A percentile compares a stretch with the other conserved stretches of the same genome.
Conservation (phyloP, 441 rosid genomes). For the Hura crepitans region DNA sequence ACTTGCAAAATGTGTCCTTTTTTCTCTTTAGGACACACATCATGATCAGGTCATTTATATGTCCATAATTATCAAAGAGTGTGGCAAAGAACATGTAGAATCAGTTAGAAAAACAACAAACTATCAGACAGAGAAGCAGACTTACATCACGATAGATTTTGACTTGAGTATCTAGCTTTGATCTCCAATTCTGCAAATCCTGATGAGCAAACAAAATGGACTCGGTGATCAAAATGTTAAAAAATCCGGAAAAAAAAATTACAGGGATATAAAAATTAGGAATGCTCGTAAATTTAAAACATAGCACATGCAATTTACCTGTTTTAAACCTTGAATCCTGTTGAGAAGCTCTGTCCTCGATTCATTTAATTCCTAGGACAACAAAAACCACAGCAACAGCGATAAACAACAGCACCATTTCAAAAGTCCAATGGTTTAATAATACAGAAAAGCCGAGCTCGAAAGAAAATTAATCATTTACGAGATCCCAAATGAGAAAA, state of each 20-base stretch:
- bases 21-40: not conserved
- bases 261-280: not conserved
- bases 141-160: slow-evolving; percentile 73
- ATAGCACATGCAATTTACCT: slow-evolving; percentile 35
- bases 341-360: slow-evolving; percentile 73
- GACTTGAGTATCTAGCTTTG: slow-evolving; percentile 86
- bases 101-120: not conserved
- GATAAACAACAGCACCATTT: not conserved
- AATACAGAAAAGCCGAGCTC: not conserved
- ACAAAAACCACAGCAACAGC: not conserved
- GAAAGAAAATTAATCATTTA: too few relatives aligned
- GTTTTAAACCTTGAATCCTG: slow-evolving; percentile 82
- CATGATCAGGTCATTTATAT: not conserved
- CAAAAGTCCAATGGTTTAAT: not conserved
- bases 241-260: not conserved
- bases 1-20: not conserved
- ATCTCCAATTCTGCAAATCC: slow-evolving; percentile 97
- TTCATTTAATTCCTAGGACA: slow-evolving; percentile 67
- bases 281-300: not conserved
- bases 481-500: too few relatives aligned
- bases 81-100: not conserved
- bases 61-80: not conserved
- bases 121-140: not conserved
- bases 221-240: not conserved
- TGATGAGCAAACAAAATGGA: slow-evolving; percentile 22